Conservation (phyloP, 2,329 filamentous ascomycete species). For the Phaeosphaeriaceae sp. region DNA sequence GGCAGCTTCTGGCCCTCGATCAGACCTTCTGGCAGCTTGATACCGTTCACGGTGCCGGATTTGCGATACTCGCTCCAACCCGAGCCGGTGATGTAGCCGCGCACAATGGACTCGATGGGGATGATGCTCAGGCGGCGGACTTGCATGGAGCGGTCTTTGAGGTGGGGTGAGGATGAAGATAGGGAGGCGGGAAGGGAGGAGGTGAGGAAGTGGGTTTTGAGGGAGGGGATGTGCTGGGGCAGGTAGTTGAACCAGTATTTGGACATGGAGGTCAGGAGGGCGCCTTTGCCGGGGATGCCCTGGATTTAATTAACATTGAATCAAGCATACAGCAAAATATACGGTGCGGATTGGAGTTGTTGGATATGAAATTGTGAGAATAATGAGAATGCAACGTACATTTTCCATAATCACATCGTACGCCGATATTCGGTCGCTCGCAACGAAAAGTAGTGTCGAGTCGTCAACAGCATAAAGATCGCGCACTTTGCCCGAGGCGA, state of each 20-base stretch:
- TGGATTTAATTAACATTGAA: too few relatives aligned
- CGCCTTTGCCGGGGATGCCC: conserved; percentile 73
- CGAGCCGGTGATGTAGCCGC: conserved; percentile 86
- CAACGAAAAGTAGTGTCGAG: conserved; percentile 78
- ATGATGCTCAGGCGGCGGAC: conserved; percentile 77
- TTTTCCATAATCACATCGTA: conserved; percentile 93
- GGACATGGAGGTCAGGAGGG: conserved; percentile 70
- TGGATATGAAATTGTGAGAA: conserved; percentile 4
- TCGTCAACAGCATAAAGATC: conserved; percentile 79
- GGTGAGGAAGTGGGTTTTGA: conserved; percentile 70
- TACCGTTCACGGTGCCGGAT: conserved; percentile 80
- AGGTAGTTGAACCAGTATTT: conserved; percentile 73
- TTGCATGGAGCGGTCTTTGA: conserved; percentile 73
- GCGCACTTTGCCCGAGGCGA: conserved; percentile 76
- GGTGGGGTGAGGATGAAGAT: conserved; percentile 56
- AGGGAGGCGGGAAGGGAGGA: conserved; percentile 59
- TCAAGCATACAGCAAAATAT: too few relatives aligned
- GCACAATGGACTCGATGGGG: conserved; percentile 83
- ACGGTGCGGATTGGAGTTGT: neutral
- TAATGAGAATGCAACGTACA: conserved; percentile 52
- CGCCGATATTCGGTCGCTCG: conserved; percentile 90
- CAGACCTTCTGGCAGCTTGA: conserved; percentile 71
- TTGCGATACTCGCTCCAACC: conserved; percentile 82
- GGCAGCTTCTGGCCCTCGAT: conserved; percentile 74
- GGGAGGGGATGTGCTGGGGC: conserved; percentile 60